Percentiles rank a stretch among this genome's conserved stretches.
Evolutionary conservation across 2,329 filamentous ascomycete genomes (phyloP).

Genomic region (Xylaria sp.): DNA sequence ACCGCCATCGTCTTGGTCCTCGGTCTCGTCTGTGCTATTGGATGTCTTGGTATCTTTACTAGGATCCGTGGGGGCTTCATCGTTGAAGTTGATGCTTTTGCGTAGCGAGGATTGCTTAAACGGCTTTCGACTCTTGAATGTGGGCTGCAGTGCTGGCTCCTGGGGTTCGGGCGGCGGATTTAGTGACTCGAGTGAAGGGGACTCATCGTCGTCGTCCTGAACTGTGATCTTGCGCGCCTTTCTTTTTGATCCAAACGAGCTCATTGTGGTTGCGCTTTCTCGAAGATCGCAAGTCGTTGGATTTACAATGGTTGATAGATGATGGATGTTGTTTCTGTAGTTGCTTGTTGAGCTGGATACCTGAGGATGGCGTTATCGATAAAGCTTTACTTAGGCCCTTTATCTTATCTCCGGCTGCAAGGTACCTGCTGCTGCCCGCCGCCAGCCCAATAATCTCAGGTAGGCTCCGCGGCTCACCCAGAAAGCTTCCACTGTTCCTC

Average conservation of each 20-base stretch:
- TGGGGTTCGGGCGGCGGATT: constrained; percentile 46
- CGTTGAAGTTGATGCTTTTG: constrained; percentile 62
- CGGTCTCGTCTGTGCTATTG: constrained; percentile 44
- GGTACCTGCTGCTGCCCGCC: constrained; percentile 18
- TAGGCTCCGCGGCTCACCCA: constrained; percentile 7
- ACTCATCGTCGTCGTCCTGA: constrained; percentile 71
- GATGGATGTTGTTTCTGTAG: constrained; percentile 1
- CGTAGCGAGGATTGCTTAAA: constrained; percentile 68
- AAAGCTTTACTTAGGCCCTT: constrained; percentile 24
- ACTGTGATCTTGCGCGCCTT: constrained; percentile 82
- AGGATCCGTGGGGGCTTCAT: constrained; percentile 47
- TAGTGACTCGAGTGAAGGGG: constrained; percentile 38
- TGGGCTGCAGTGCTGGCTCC: constrained; percentile 52
- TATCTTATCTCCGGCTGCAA: constrained; percentile 42
- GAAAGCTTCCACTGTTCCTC: constrained; percentile 28
- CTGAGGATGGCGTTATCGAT: constrained; percentile 43
- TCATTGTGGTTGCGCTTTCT: constrained; percentile 54
- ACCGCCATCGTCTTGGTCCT: constrained; percentile 57
- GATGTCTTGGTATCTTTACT: constrained; percentile 38
- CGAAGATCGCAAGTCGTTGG: constrained; percentile 25
- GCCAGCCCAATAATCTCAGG: constrained; percentile 9
- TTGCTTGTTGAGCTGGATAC: constrained; percentile 1
- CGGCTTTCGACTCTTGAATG: constrained; percentile 59
- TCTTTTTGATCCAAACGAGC: constrained; percentile 65
- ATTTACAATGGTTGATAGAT: background rate